Evolutionary conservation across 371 early-diverging fungal genomes (phyloP).

Genomic region (Chytridium lagenaria): DNA sequence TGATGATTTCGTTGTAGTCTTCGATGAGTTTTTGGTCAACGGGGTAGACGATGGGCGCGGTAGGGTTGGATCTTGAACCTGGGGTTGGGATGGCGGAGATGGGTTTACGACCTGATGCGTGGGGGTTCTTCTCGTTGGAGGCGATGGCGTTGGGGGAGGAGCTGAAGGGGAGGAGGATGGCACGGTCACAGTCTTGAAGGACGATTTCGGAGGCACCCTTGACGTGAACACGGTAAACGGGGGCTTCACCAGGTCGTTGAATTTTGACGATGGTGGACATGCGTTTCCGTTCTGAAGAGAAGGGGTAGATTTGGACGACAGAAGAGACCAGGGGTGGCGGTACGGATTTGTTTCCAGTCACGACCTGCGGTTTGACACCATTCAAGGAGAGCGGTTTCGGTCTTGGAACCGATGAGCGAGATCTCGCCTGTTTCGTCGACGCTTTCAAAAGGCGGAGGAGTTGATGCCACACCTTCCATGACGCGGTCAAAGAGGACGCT

Average conservation of each 20-base stretch:
- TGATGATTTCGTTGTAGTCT: constrained; percentile 68
- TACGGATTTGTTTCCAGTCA: constrained; percentile 55
- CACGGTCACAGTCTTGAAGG: constrained; percentile 48
- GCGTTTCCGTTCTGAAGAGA: constrained; percentile 85
- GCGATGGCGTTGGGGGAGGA: constrained; percentile 21
- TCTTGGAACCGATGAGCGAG: constrained; percentile 85
- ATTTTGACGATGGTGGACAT: constrained; percentile 76
- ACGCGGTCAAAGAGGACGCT: constrained; percentile 24
- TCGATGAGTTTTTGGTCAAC: constrained; percentile 54
- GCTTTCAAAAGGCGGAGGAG: constrained; percentile 88
- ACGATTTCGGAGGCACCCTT: constrained; percentile 91
- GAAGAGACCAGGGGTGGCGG: constrained; percentile 44
- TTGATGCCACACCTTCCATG: constrained; percentile 73
- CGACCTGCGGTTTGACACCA: constrained; percentile 64
- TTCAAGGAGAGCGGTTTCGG: constrained; percentile 83
- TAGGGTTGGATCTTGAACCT: constrained; percentile 28
- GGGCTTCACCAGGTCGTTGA: not conserved
- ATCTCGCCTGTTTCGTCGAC: constrained; percentile 63
- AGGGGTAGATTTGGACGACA: constrained; percentile 74
- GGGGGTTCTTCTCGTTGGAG: not conserved
- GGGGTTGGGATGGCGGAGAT: constrained; percentile 12
- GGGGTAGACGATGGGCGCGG: constrained; percentile 17
- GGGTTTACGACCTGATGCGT: not conserved
- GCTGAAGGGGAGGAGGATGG: constrained; percentile 26
- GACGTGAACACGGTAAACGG: constrained; percentile 67